Base-by-base conservation (phyloP, 805 yeast species). In the Sugiyamaella mastotermitis region DNA sequence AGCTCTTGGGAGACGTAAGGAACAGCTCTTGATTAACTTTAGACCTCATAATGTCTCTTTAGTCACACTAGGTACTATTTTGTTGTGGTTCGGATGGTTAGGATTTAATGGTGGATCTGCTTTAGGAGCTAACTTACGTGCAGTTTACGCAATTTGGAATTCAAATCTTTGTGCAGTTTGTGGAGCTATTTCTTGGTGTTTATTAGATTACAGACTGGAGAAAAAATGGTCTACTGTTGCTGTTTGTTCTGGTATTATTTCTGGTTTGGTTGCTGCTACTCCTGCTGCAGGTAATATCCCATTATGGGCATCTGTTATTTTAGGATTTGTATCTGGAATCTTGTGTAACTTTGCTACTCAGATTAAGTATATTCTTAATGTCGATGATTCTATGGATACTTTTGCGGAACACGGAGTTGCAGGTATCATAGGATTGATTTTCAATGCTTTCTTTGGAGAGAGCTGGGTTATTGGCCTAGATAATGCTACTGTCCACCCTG, bases 361-460 rank as follows among this genome's bases (percentile, higher is more conserved):
- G 53, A 65, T 90, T 58, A 90, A 90, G 63, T 84, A 82, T 57
- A 63, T 84, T 46, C 65, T 83, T 33, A 72, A 73, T 42, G 87
- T 90, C 36, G 97, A 92, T 60, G 98, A 90, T 64, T 80, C 96
- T 1, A 66, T 92, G 51, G 97, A 92, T 80, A 78, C 87, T 36
- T 72, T 90, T 58, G 97, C 97, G n/a, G 97, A 90, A 76, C 98
- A 90, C 79, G 97, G 96, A 35, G 72, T 90, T 51, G 97, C 97
- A 0, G 98, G 98, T 22, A 72, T 88, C 33, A 71, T 90, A 32
- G 97, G 98, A 0, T 69, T 88, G 33, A 41, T 90, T n/a, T 87
- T 86, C 66, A 51, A 87, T 56, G 96, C 84, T 0, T 56, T 90
- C 1, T 88, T 92, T 56, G 97, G 84, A 11, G 84, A 88, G 5